Base-by-base conservation (phyloP, 768 basidiomycete species). In the Trametes cinnabarina region DNA sequence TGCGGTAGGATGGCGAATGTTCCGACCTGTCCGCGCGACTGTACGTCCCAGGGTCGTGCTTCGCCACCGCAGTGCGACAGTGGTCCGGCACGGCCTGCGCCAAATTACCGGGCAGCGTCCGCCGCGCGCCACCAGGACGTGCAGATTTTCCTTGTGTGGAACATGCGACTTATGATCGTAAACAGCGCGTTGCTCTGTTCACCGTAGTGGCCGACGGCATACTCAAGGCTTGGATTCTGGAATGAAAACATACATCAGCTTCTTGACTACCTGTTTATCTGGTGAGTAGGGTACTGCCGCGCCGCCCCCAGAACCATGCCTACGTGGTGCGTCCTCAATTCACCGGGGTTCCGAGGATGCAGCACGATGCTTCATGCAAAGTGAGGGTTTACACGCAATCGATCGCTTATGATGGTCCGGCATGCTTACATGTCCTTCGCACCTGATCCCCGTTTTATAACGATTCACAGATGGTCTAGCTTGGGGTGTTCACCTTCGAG, bases 11-110 rank as follows among this genome's bases (percentile, higher is more conserved):
- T 25, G n/a, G 44, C 28, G 43, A 22, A 35, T 11, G 35, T 26
- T 44, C 43, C 15, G 37, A 8, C 8, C 14, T 34, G 23, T 54
- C 53, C 23, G 34, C 43, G 44, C 34, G 34, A 47, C 19, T 54
- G 34, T 34, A 22, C n/a, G n/a, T 54, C 53, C 54, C 54, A 55
- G 54, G 54, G 22, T 39, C 26, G 44, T 46, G 44, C 54, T 35
- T 47, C 37, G 11, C 35, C 37, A 9, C 25, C 25, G 40, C 19
- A 25, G 23, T 46, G 53, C 46, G 37, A 15, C 35, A 39, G 37
- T 39, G 25, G 19, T 35, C 46, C 37, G 23, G 34, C 34, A 32
- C 40, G 14, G 15, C 52, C 12, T 20, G 28, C 43, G 37, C 46
- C 10, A 40, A 26, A 19, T 37, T 12, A 17, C 35, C 35, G 39